Percentiles rank a stretch among this genome's conserved stretches.
phyloP scores from a whole-genome alignment of 192 early-diverging fungal genomes.

The Blastocladiella britannica region DNA sequence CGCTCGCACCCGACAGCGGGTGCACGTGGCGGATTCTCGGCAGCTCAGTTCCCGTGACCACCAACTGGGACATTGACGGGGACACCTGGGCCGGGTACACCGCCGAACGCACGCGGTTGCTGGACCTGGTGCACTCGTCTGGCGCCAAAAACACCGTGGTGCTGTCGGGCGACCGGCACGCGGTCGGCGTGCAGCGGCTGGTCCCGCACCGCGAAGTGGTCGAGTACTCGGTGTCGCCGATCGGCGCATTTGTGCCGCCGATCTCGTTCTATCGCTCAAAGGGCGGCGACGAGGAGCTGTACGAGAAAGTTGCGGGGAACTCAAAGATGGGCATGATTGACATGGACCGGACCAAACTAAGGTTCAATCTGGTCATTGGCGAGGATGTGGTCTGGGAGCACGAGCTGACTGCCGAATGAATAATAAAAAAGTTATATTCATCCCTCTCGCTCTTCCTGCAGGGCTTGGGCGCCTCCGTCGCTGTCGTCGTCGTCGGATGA shows the following conservation, averaged over 20 bases:
- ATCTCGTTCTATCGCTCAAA: conserved; percentile 12
- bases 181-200: conserved; percentile 17
- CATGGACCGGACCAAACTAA: too few relatives aligned
- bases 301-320: conserved; percentile 17
- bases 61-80: conserved; percentile 17
- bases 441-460: too few relatives aligned
- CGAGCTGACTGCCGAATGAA: too few relatives aligned
- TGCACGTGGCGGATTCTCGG: conserved; percentile 21
- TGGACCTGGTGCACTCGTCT: conserved; percentile 12
- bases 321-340: conserved; percentile 25
- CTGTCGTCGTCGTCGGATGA: too few relatives aligned
- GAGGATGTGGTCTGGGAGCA: too few relatives aligned
- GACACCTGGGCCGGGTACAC: conserved; percentile 27
- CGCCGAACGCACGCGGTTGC: conserved; percentile 20
- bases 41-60: conserved; percentile 21
- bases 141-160: conserved; percentile 16
- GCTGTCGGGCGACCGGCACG: conserved; percentile 29
- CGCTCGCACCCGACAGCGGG: too few relatives aligned
- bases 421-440: too few relatives aligned
- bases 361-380: too few relatives aligned
- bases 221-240: conserved; percentile 23
- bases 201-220: background rate
- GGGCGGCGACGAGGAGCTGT: conserved; percentile 16
- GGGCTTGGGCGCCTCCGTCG: too few relatives aligned
- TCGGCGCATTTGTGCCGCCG: conserved; percentile 25